Percentiles rank a stretch among this genome's conserved stretches.
phyloP scores from a whole-genome alignment of 2,329 filamentous ascomycete species.

The Neofusicoccum sp. region DNA sequence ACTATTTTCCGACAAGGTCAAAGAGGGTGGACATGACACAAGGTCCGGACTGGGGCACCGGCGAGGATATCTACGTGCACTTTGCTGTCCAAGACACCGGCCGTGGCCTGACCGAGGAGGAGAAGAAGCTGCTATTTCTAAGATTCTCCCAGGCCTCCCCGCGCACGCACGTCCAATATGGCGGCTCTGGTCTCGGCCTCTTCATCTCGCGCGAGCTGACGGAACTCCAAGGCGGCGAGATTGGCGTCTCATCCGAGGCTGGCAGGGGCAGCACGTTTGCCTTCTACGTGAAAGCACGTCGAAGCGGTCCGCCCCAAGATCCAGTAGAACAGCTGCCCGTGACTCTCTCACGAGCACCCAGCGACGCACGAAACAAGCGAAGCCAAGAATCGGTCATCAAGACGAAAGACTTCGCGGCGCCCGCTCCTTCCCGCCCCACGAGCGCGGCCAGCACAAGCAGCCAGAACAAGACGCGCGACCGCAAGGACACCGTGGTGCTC shows the following conservation, averaged over 20 bases:
- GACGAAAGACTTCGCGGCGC: conserved; percentile 35
- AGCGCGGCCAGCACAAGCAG: conserved; percentile 20
- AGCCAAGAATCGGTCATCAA: conserved; percentile 25
- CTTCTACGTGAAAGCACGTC: conserved; percentile 71
- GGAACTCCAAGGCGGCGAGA: conserved; percentile 76
- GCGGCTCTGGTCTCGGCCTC: conserved; percentile 73
- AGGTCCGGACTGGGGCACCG: conserved; percentile 66
- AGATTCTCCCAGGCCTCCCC: conserved; percentile 77
- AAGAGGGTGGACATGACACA: conserved; percentile 49
- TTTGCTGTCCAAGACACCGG: conserved; percentile 78
- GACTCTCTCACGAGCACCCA: conserved; percentile 29
- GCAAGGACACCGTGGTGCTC: conserved; percentile 31
- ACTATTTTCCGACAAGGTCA: conserved; percentile 60
- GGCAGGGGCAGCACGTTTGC: conserved; percentile 72
- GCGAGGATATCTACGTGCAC: conserved; percentile 64
- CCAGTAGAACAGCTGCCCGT: conserved; percentile 28
- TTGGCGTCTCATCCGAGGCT: conserved; percentile 67
- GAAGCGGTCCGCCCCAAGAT: conserved; percentile 44
- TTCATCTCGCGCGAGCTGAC: conserved; percentile 79
- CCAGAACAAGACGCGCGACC: not conserved
- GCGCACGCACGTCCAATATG: conserved; percentile 74
- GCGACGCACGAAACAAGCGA: conserved; percentile 30
- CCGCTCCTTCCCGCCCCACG: not conserved
- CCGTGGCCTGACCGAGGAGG: conserved; percentile 66
- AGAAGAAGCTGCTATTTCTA: conserved; percentile 73